Base-by-base conservation (phyloP, 2,329 filamentous ascomycete genomes). In the Trichophyton verrucosum region DNA sequence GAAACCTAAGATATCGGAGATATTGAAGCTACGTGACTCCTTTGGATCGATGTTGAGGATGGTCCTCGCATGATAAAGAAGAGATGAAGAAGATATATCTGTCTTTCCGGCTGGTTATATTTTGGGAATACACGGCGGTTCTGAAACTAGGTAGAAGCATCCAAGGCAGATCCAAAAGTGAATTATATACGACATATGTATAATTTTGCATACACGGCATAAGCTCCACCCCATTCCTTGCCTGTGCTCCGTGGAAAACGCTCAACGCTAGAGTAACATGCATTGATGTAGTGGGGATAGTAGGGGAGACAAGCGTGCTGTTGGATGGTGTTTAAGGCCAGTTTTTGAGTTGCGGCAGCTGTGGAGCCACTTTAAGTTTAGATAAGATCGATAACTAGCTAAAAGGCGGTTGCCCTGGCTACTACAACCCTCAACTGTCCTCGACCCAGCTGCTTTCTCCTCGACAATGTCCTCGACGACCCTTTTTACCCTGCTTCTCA, bases 1-100 rank as follows among this genome's bases (percentile, higher is more conserved):
- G 59, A 96, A 96, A 76, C 91, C 91, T 2, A 75, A 79, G 1
- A 83, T 96, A n/a, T 77, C 74, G 24, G 91, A 96, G 77, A 82
- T 96, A 58, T 80, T 88, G 69, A 91, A 91, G 72, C 74, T 96
- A 69, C 84, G 83, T 67, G 87, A 89, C 3, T 85, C 86, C 64
- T 96, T 96, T 73, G 74, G 92, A 71, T 77, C 82, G 58, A 94
- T 95, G 88, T 75, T 96, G 69, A 83, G 91, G 67, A 81, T 84
- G 68, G 89, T 95, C 46, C 77, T 96, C 69, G 89, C 90, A 27
- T 82, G 88, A 68, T 92, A 81, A 69, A 58, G 47, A n/a, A 40
- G 17, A 47, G 20, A 1, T 7, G 4, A n/a, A 11, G 11, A 13
- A 15, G 11, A 38, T 36, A 30, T 17, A 24, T 24, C 33, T 1